Base-by-base conservation (phyloP, 306 rosid genomes). In the Begonia masoniana region DNA sequence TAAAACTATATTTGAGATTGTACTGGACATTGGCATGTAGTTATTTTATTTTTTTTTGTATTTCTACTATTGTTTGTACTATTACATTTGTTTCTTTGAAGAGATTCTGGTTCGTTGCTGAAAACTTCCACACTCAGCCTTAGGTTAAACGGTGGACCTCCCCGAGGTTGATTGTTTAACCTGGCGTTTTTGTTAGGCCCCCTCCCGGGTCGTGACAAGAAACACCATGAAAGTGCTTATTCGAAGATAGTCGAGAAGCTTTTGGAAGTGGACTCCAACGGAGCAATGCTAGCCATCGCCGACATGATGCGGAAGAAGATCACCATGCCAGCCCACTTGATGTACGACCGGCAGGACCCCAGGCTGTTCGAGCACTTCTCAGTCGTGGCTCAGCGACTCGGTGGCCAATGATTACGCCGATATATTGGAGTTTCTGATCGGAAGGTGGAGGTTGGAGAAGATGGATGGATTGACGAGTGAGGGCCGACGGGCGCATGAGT, bases 281-380 rank as follows among this genome's bases (percentile, higher is more conserved):
- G 64, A 0, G 74, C 84, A 4, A 69, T 83, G 80, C 6, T 68
- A 16, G 84, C 87, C 4, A 74, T 83, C 6, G 76, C 63, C 1
- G 80, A 77, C n/a, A 72, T 77, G 87, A 83, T 83, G 87, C 71
- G 57, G 12, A 80, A 77, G 62, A 83, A 74, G 55, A 74, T 83
- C 73, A 72, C 82, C 0, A 80, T 83, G 94, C 87, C 84, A 2
- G 84, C 80, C 0, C 82, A 74, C 63, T 62, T 79, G 43, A 83
- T 83, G 87, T 74, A 51, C 61, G 87, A 83, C 9, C 87, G 94
- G 5, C 50, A 41, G 0, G 94, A 83, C 54, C 76, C 78, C 0
- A 62, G 9, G 59, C 65, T 83, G 36, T 80, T 74, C 50, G 76
- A 72, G n/a, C 87, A 80, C 58, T 83, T 72, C 21, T 70, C 84